Evolutionary conservation across 257 asterid genomes (phyloP).

Genomic region (Handroanthus guayacan): DNA sequence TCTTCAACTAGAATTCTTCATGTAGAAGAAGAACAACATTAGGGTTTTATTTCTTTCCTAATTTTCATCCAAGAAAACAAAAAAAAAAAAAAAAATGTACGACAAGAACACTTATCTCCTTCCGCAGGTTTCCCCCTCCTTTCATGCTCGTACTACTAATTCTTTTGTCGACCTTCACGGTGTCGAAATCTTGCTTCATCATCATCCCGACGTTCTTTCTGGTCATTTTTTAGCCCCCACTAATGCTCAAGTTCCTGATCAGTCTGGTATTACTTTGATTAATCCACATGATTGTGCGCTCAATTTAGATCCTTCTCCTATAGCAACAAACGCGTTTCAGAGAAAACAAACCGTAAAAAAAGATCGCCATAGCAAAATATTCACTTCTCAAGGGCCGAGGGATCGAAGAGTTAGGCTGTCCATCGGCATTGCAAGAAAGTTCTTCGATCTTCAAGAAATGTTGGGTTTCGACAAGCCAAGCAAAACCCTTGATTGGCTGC

Average conservation of each 20-base stretch:
- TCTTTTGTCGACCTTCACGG: conserved; percentile 42
- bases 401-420: conserved; percentile 88
- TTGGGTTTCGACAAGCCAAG: conserved; percentile 86
- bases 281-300: conserved; percentile 25
- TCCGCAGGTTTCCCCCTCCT: conserved; percentile 48
- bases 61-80: background rate
- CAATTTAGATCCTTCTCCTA: conserved; percentile 27
- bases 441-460: conserved; percentile 88
- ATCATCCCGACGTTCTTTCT: conserved; percentile 42
- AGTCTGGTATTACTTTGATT: conserved; percentile 22
- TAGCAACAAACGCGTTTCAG: background rate
- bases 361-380: conserved; percentile 82
- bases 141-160: conserved; percentile 28
- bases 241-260: conserved; percentile 36
- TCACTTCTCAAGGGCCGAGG: conserved; percentile 82
- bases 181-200: conserved; percentile 50
- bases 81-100: conserved; percentile 42
- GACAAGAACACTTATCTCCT: conserved; percentile 52
- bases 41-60: conserved; percentile 31
- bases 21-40: background rate
- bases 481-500: conserved; percentile 91
- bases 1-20: background rate
- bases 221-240: conserved; percentile 39
- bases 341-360: conserved; percentile 44
- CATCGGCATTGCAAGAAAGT: conserved; percentile 79